Evolutionary conservation across 2,329 filamentous ascomycete species (phyloP).

Genomic region (Fusarium mundagurra): DNA sequence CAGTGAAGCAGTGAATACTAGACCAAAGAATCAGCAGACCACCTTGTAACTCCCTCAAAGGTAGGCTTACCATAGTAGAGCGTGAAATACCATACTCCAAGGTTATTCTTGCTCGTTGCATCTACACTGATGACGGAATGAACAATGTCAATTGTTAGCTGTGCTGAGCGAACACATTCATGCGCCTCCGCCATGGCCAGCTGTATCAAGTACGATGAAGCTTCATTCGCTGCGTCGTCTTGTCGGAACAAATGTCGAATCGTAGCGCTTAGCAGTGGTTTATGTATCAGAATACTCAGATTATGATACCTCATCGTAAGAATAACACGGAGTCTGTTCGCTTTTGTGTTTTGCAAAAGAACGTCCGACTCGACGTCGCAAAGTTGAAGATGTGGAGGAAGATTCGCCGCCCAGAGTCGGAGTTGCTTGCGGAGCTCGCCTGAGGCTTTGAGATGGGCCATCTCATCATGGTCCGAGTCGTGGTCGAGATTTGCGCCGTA

Average conservation of each 20-base stretch:
- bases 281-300: background rate
- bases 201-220: background rate
- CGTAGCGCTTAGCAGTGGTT: background rate
- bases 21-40: background rate
- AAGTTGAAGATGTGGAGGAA: background rate
- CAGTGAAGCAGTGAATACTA: background rate
- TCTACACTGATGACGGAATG: background rate
- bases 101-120: background rate
- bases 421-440: background rate
- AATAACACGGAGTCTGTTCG: background rate
- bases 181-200: background rate
- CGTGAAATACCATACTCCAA: background rate
- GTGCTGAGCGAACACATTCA: background rate
- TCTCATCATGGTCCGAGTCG: background rate
- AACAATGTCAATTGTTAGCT: background rate
- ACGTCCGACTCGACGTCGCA: background rate
- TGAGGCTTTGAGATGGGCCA: background rate
- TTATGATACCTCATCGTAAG: background rate
- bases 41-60: accelerated
- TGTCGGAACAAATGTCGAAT: background rate
- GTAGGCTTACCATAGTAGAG: background rate
- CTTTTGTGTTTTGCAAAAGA: background rate
- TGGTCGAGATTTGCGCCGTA: background rate
- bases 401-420: background rate
- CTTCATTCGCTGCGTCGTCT: background rate